Percentiles rank a stretch among this genome's conserved stretches.
phyloP scores from a whole-genome alignment of 306 rosid species.

The Hippophae tibetana region DNA sequence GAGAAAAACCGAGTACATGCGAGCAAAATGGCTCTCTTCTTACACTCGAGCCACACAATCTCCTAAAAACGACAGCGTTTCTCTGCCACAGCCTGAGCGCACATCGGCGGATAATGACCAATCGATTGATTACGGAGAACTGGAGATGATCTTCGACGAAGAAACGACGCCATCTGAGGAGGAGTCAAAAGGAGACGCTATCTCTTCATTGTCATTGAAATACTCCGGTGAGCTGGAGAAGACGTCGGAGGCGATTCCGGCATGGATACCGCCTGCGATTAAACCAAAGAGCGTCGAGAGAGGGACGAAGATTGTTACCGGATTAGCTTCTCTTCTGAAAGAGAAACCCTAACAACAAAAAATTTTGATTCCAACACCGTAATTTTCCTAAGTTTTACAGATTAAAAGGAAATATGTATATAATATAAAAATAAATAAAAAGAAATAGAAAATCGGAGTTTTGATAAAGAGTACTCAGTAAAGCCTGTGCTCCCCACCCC shows the following conservation, averaged over 20 bases:
- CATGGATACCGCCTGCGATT: conserved; percentile 86
- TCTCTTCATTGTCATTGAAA: not conserved
- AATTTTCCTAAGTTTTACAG: conserved; percentile 8
- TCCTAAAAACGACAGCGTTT: conserved; percentile 1
- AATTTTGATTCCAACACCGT: conserved; percentile 5
- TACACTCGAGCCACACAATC: conserved; percentile 28
- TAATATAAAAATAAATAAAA: conserved; percentile 12
- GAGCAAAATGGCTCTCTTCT: conserved; percentile 86
- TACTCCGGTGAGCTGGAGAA: conserved; percentile 13
- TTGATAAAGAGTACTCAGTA: conserved; percentile 7
- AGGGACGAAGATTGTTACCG: conserved; percentile 74
- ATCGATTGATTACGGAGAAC: conserved; percentile 48
- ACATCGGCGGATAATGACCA: conserved; percentile 11
- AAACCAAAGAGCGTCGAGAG: conserved; percentile 69
- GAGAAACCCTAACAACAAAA: conserved; percentile 49
- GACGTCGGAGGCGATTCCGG: conserved; percentile 6
- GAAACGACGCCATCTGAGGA: conserved; percentile 13
- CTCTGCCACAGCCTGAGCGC: not conserved
- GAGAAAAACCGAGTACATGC: conserved; percentile 85
- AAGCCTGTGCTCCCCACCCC: too few species aligned
- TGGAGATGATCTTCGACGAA: conserved; percentile 69
- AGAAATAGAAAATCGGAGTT: conserved; percentile 16
- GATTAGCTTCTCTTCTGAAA: conserved; percentile 78
- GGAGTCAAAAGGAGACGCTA: not conserved
- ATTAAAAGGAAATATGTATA: conserved; percentile 7